Evolutionary conservation across 2,329 filamentous ascomycete genomes (phyloP).

Genomic region (Aspergillus uvarum): DNA sequence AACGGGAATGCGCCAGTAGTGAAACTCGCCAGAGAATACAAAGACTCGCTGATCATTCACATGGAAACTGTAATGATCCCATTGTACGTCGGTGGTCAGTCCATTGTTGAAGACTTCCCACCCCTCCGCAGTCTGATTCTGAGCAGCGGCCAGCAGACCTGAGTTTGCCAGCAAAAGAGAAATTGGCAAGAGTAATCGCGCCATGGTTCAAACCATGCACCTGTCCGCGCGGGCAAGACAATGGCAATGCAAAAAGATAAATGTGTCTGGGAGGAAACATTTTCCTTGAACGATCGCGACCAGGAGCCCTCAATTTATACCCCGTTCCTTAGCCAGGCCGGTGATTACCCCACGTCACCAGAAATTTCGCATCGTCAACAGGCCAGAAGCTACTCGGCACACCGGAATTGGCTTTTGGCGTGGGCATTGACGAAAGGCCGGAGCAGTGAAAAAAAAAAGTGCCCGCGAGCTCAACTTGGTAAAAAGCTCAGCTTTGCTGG

Average conservation of each 20-base stretch:
- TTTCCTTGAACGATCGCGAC: not conserved
- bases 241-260: not conserved
- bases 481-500: not conserved
- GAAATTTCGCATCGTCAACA: not conserved
- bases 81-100: constrained; percentile 48
- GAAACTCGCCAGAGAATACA: constrained; percentile 55
- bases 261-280: not conserved
- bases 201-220: constrained; percentile 9
- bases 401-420: not conserved
- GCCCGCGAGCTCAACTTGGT: not conserved
- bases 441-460: not conserved
- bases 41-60: constrained; percentile 54
- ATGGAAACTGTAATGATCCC: constrained; percentile 56
- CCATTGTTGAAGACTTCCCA: constrained; percentile 53
- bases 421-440: not conserved
- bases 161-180: constrained; percentile 13
- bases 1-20: constrained; percentile 54
- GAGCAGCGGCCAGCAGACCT: constrained; percentile 14
- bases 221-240: not conserved
- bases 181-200: constrained; percentile 11
- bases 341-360: not conserved
- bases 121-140: constrained; percentile 22
- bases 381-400: not conserved
- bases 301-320: not conserved
- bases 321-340: not conserved